Evolutionary conservation across 2,329 filamentous ascomycete genomes (phyloP).

Genomic region (Clonostachys solani): DNA sequence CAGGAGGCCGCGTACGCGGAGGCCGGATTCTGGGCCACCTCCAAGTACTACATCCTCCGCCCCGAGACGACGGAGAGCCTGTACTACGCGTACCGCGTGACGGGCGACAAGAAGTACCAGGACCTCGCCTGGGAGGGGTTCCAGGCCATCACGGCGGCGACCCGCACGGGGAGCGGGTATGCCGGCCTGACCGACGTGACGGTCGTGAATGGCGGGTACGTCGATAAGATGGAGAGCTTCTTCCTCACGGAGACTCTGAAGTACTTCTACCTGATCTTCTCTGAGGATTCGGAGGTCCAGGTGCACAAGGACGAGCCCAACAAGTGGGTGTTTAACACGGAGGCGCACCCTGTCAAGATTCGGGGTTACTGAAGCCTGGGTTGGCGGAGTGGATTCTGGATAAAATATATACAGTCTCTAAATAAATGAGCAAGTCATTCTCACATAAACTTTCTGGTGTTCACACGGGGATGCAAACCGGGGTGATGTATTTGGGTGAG

Average conservation of each 20-base stretch:
- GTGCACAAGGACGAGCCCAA: constrained; percentile 36
- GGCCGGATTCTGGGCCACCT: constrained; percentile 69
- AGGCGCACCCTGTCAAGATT: constrained; percentile 35
- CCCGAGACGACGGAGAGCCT: constrained; percentile 80
- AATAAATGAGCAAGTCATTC: too few relatives aligned
- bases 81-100: constrained; percentile 84
- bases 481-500: too few relatives aligned
- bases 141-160: constrained; percentile 42
- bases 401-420: too few relatives aligned
- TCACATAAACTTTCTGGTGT: too few relatives aligned
- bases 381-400: too few relatives aligned
- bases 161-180: constrained; percentile 60
- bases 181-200: constrained; percentile 65
- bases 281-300: constrained; percentile 52
- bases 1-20: constrained; percentile 52
- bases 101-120: constrained; percentile 70
- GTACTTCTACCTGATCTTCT: constrained; percentile 72
- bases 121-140: constrained; percentile 84
- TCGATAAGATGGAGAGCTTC: constrained; percentile 80
- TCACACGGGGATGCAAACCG: too few relatives aligned
- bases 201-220: constrained; percentile 46
- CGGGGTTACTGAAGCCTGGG: neutral
- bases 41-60: constrained; percentile 61
- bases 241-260: constrained; percentile 86
- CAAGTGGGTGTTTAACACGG: constrained; percentile 40